Conservation (phyloP, 2,329 filamentous ascomycete species). For the Chaetomiaceae sp. region DNA sequence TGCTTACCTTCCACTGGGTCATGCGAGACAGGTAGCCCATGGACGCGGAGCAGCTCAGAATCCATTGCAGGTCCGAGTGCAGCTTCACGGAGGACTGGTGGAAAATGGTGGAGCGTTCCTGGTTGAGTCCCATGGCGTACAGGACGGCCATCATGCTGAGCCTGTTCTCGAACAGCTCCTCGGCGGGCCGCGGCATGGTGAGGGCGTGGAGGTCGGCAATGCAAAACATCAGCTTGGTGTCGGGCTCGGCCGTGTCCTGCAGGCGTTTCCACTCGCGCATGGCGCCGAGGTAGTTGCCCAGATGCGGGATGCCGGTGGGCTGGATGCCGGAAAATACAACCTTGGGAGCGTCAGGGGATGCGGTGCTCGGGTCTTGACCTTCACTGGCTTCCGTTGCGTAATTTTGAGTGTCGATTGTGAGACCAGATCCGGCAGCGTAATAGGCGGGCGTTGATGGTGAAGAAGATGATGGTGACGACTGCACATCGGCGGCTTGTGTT, state of each 20-base stretch:
- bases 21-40: slow-evolving; percentile 95
- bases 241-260: slow-evolving; percentile 57
- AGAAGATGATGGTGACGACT: too few relatives aligned
- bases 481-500: too few relatives aligned
- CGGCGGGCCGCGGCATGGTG: slow-evolving; percentile 66
- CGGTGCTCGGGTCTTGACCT: background rate
- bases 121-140: slow-evolving; percentile 78
- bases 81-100: slow-evolving; percentile 72
- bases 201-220: slow-evolving; percentile 94
- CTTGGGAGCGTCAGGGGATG: background rate
- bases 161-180: slow-evolving; percentile 57
- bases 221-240: slow-evolving; percentile 69
- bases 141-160: slow-evolving; percentile 74
- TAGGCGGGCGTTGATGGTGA: too few relatives aligned
- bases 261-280: slow-evolving; percentile 79
- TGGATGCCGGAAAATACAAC: slow-evolving; percentile 96
- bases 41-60: slow-evolving; percentile 83
- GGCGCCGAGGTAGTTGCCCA: slow-evolving; percentile 93
- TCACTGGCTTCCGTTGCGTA: too few relatives aligned
- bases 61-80: slow-evolving; percentile 94
- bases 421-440: too few relatives aligned
- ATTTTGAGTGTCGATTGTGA: too few relatives aligned
- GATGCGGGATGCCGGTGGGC: slow-evolving; percentile 86
- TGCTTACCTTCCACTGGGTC: slow-evolving; percentile 94
- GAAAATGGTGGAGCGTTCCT: slow-evolving; percentile 72